Percentiles rank a stretch among this genome's conserved stretches.
These are phyloP conservation scores for Fusarium udum DNA, from an alignment of 2,329 filamentous ascomycete species.

Conservation along the genomic window DNA sequence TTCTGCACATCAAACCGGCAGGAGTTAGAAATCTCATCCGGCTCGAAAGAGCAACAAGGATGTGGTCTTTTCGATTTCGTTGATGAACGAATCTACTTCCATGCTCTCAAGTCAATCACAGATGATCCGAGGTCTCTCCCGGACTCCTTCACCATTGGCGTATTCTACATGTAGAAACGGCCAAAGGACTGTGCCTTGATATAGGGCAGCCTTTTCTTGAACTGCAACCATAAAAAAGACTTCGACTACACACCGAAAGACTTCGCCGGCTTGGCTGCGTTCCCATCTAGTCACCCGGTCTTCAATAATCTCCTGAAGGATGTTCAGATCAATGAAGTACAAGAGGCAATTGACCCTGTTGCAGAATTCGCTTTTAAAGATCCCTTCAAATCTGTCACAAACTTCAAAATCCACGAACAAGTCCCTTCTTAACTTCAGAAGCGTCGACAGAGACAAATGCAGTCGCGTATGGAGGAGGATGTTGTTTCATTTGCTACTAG, in stretches of 20 bases:
- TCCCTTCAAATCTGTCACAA: slow-evolving; percentile 62
- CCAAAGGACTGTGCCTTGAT: neutral
- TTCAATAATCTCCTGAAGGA: slow-evolving; percentile 57
- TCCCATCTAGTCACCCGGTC: slow-evolving; percentile 59
- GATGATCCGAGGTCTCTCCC: neutral
- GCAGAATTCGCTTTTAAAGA: slow-evolving; percentile 56
- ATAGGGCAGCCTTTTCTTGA: neutral
- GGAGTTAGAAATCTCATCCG: neutral
- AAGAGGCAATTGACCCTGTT: slow-evolving; percentile 32
- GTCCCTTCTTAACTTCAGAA: slow-evolving; percentile 44
- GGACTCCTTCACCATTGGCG: slow-evolving; percentile 1
- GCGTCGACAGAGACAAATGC: slow-evolving; percentile 61
- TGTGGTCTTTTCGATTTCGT: neutral
- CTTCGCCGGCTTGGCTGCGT: slow-evolving; percentile 42
- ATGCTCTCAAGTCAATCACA: slow-evolving; percentile 30
- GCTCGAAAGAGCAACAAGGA: neutral
- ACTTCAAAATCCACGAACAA: slow-evolving; percentile 46
- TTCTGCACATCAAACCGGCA: neutral
- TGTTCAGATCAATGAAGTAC: slow-evolving; percentile 50
- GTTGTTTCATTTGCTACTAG: slow-evolving; percentile 76
- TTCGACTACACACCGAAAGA: neutral
- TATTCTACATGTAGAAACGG: neutral
- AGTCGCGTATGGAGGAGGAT: slow-evolving; percentile 67
- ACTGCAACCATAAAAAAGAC: neutral
- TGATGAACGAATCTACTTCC: slow-evolving; percentile 38